Conservation (phyloP, 805 yeast species). For the Candida gorgasii region DNA sequence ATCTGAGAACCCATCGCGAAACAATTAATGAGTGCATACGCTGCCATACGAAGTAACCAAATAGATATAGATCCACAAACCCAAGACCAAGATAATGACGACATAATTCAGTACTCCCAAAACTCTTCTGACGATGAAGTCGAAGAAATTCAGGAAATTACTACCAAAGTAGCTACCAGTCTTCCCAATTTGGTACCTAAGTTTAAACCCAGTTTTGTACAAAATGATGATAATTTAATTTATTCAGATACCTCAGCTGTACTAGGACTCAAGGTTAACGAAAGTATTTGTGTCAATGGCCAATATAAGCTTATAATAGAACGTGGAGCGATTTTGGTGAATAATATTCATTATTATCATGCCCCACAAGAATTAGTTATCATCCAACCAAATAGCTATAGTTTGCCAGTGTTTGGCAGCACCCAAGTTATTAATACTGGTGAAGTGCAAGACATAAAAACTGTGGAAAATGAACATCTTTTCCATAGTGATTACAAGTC, state of each 20-base stretch:
- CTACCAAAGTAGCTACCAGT: background rate
- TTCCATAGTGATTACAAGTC: conserved; percentile 44
- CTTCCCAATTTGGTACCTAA: background rate
- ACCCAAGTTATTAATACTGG: conserved; percentile 38
- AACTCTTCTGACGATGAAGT: conserved; percentile 31
- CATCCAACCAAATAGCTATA: conserved; percentile 36
- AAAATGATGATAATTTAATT: conserved; percentile 37
- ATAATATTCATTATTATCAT: conserved; percentile 31
- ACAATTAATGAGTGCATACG: conserved; percentile 34
- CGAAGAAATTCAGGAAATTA: conserved; percentile 1
- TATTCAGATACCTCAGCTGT: conserved; percentile 30
- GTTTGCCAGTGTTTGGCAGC: conserved; percentile 45
- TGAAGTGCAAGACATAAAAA: conserved; percentile 24
- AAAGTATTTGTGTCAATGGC: conserved; percentile 48
- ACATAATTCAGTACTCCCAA: conserved; percentile 22
- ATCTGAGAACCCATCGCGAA: conserved; percentile 7
- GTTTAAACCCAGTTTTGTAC: conserved; percentile 34
- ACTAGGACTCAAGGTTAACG: conserved; percentile 45
- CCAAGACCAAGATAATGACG: conserved; percentile 20
- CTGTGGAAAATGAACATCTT: conserved; percentile 35
- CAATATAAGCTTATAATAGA: conserved; percentile 44
- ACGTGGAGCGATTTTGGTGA: conserved; percentile 49
- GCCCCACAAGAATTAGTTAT: conserved; percentile 27
- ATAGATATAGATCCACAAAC: conserved; percentile 15
- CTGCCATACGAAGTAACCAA: conserved; percentile 26